Evolutionary conservation across 2,329 filamentous ascomycete species (phyloP).

Genomic region (Beauveria rudraprayagi): DNA sequence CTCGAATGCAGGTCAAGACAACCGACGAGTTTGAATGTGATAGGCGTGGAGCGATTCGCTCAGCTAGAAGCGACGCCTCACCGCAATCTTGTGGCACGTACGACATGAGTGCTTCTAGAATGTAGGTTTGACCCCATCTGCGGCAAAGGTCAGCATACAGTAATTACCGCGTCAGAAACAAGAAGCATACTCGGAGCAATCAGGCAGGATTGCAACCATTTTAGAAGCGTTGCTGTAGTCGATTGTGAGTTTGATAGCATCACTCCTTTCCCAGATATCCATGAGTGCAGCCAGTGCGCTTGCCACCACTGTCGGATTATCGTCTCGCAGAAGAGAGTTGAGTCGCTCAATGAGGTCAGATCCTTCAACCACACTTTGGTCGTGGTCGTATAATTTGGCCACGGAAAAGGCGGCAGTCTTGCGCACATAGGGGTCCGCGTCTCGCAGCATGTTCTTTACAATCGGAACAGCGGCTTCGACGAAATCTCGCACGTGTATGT

Average conservation of each 20-base stretch:
- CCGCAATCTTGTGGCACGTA: constrained; percentile 88
- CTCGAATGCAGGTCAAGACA: constrained; percentile 89
- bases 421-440: constrained; percentile 89
- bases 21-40: constrained; percentile 97
- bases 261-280: constrained; percentile 97
- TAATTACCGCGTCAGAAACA: neutral
- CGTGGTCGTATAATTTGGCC: constrained; percentile 95
- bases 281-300: constrained; percentile 85
- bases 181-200: constrained; percentile 81
- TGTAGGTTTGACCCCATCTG: constrained; percentile 98
- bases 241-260: constrained; percentile 95
- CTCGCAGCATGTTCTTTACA: constrained; percentile 73
- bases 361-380: constrained; percentile 77
- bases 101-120: constrained; percentile 93
- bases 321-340: constrained; percentile 83
- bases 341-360: constrained; percentile 89
- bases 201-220: constrained; percentile 90
- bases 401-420: constrained; percentile 96
- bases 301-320: constrained; percentile 95
- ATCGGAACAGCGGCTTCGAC: constrained; percentile 83
- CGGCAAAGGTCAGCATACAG: constrained; percentile 12
- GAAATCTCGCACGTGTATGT: constrained; percentile 93
- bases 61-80: constrained; percentile 82
- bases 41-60: constrained; percentile 88
- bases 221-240: constrained; percentile 97